Conservation (phyloP, 768 basidiomycete genomes). For the Russula sp. region DNA sequence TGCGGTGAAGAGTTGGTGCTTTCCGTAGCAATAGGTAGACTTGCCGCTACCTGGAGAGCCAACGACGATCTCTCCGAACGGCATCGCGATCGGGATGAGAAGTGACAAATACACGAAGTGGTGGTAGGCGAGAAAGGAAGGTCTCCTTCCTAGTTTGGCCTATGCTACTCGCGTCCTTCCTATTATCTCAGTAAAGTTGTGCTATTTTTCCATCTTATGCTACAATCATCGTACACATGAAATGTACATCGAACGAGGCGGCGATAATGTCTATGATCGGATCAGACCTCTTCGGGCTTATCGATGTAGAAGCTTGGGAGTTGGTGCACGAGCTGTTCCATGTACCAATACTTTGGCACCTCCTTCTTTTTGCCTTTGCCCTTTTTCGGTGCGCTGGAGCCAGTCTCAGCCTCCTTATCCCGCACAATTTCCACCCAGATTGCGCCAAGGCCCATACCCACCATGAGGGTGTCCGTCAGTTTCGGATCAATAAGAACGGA, state of each 20-base stretch:
- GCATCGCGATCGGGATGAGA: constrained; percentile 37
- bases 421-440: constrained; percentile 66
- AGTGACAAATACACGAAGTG: constrained; percentile 26
- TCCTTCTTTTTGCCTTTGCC: constrained; percentile 28
- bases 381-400: constrained; percentile 24
- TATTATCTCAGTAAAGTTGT: neutral
- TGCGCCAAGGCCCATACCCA: constrained; percentile 57
- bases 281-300: constrained; percentile 10
- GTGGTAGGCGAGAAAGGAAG: constrained; percentile 13
- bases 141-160: constrained; percentile 8
- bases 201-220: too few species aligned
- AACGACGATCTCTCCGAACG: constrained; percentile 83
- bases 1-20: constrained; percentile 84
- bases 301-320: constrained; percentile 50
- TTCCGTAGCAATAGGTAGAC: constrained; percentile 84
- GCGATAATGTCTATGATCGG: neutral
- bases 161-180: neutral
- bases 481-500: constrained; percentile 47
- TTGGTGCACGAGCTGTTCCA: constrained; percentile 47
- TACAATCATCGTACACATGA: neutral
- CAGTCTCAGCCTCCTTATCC: neutral
- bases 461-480: constrained; percentile 33
- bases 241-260: neutral
- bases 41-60: constrained; percentile 85
- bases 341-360: constrained; percentile 47